A percentile compares a stretch with the other conserved stretches of the same genome.
Evolutionary conservation across 2,329 filamentous ascomycete genomes (phyloP).

Genomic region (Exophiala sp.): DNA sequence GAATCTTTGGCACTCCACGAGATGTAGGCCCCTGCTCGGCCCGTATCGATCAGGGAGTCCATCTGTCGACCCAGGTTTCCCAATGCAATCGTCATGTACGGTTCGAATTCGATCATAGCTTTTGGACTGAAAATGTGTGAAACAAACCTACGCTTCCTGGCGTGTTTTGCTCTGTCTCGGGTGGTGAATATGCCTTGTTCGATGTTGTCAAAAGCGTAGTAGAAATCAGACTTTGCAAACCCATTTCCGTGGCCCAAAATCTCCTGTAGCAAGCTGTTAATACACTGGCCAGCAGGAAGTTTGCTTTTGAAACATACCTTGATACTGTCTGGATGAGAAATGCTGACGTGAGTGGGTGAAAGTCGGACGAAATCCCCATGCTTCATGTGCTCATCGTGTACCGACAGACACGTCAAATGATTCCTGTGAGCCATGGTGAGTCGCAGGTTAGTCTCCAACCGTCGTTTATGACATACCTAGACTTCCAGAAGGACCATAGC

Average conservation of each 20-base stretch:
- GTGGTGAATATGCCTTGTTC: conserved; percentile 36
- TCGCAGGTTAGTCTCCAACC: no score
- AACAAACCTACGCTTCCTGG: conserved; percentile 36
- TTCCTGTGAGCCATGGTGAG: background rate
- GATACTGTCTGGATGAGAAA: conserved; percentile 4
- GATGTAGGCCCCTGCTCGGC: conserved; percentile 6
- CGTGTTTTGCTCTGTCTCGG: conserved; percentile 34
- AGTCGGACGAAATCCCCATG: conserved; percentile 6
- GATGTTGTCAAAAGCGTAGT: conserved; percentile 36
- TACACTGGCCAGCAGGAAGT: background rate
- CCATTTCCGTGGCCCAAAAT: conserved; percentile 34
- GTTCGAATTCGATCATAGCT: conserved; percentile 34
- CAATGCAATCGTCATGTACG: conserved; percentile 32
- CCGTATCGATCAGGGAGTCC: conserved; percentile 15
- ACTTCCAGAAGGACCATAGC: no score
- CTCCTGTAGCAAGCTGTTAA: background rate
- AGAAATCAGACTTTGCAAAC: conserved; percentile 34
- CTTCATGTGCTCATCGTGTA: conserved; percentile 2
- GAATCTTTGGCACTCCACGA: background rate
- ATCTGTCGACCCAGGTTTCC: conserved; percentile 25
- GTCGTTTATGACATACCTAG: no score
- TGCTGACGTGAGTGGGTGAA: conserved; percentile 2
- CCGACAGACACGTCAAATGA: background rate
- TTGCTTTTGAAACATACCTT: background rate
- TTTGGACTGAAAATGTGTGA: conserved; percentile 35